Evolutionary conservation across 1,139 yeast genomes (phyloP), one percentile per base, ranked within the genome.

Genomic region (Pichia sorboxylosa): DNA sequence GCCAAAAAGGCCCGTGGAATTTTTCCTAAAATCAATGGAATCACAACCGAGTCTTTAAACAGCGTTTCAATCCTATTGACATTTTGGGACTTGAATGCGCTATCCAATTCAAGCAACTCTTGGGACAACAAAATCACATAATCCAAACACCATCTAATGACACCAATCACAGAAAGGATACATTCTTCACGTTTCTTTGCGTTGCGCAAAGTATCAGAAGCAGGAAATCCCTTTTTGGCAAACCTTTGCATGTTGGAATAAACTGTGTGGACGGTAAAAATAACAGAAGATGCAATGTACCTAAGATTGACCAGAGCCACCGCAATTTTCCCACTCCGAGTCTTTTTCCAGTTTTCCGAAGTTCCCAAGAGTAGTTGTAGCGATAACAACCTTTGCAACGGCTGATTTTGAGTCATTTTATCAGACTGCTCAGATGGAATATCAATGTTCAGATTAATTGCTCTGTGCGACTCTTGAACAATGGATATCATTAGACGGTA

Each of bases 101-200:
- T 46, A 23, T 43, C 41, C 10, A 54, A 35, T 24, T 51, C 52
- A 14, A 71, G 55, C 16, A 84, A 52, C 42, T 83, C 93, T 49
- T 83, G 92, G 37, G 73, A 70, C 29, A 79, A 52, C 39, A 69
- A 71, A 0, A 73, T 69, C 44, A 81, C 61, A 36, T 81, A 64
- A 48, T 83, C 94, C 26, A 80, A 63, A 37, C 78, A 64, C 93
- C 94, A 84, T 43, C 82, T 66, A n/a, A 78, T 67, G 26, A 75
- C 68, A 1, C 94, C 94, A 15, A 80, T 53, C 32, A 79, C 63
- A 14, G 80, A 69, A 36, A 74, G 56, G 6, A 78, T 62, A 38
- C 73, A 60, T 48, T 75, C 73, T 31, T 74, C 71, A 46, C 80
- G 53, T 34, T 67, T 60, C 13, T 68, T 63, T 1, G 75, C 64